Evolutionary conservation across 345 rosid species (phyloP).

Genomic region (Citrus hindsii): DNA sequence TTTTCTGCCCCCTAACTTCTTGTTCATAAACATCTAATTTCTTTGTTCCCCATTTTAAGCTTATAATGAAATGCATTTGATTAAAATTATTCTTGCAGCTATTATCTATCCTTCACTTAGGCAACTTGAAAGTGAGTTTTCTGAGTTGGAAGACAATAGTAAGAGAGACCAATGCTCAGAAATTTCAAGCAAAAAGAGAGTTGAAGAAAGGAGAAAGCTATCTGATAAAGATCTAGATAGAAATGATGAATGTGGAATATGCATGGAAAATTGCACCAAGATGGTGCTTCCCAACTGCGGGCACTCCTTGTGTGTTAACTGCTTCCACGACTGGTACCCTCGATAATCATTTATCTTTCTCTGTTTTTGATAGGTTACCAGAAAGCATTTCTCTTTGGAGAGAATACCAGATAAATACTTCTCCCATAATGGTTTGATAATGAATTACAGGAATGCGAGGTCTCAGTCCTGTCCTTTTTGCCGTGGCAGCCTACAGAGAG

Average conservation of each 20-base stretch:
- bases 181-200: constrained; percentile 24
- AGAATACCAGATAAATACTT: not conserved
- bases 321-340: constrained; percentile 64
- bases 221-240: constrained; percentile 34
- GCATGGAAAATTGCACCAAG: constrained; percentile 58
- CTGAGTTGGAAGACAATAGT: constrained; percentile 19
- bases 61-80: constrained; percentile 7
- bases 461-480: constrained; percentile 75
- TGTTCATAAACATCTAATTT: not conserved
- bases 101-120: constrained; percentile 57
- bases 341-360: not conserved
- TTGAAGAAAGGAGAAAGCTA: constrained; percentile 27
- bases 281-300: constrained; percentile 59
- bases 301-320: constrained; percentile 56
- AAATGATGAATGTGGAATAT: constrained; percentile 67
- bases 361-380: not conserved
- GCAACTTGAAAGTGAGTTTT: constrained; percentile 46
- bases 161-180: constrained; percentile 12
- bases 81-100: constrained; percentile 35
- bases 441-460: constrained; percentile 47
- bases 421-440: not conserved
- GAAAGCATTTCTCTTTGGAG: not conserved
- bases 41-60: not conserved
- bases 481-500: constrained; percentile 55
- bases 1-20: constrained; percentile 10